Evolutionary conservation across 306 rosid species (phyloP).

Genomic region (Cucumis melo): DNA sequence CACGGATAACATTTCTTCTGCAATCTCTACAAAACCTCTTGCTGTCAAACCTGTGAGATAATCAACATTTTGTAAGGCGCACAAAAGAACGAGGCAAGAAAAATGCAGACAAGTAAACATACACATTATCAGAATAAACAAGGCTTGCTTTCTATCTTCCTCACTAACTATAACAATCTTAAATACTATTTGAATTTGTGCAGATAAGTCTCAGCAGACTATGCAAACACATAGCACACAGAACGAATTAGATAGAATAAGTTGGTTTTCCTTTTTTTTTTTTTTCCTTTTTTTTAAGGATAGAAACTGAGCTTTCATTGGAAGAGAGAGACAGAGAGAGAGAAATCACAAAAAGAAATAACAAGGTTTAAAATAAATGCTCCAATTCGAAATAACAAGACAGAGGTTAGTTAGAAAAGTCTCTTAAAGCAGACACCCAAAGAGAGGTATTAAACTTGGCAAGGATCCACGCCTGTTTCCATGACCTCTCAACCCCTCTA

Average conservation of each 20-base stretch:
- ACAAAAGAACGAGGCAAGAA: neutral
- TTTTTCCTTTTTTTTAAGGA: no score
- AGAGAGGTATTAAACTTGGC: neutral
- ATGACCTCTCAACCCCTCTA: neutral
- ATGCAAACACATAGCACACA: neutral
- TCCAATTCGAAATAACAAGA: neutral
- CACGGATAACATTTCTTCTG: constrained; percentile 94
- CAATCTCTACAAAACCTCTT: constrained; percentile 99
- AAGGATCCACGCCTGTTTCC: neutral
- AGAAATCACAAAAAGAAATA: no score
- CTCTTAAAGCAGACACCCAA: neutral
- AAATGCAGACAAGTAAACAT: neutral
- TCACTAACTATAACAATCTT: neutral
- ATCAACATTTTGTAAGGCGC: constrained; percentile 19
- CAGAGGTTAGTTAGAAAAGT: neutral
- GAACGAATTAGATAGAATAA: neutral
- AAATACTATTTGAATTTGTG: neutral
- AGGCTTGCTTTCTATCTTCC: neutral
- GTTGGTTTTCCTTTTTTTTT: no score
- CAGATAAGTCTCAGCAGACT: neutral
- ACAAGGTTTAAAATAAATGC: no score
- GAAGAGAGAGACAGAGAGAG: no score
- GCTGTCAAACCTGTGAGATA: constrained; percentile 86
- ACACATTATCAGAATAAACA: neutral
- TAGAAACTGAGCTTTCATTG: neutral